Evolutionary conservation across 2,329 filamentous ascomycete species (phyloP), one percentile per base, ranked within the genome.

Genomic region (Hortaea werneckii): DNA sequence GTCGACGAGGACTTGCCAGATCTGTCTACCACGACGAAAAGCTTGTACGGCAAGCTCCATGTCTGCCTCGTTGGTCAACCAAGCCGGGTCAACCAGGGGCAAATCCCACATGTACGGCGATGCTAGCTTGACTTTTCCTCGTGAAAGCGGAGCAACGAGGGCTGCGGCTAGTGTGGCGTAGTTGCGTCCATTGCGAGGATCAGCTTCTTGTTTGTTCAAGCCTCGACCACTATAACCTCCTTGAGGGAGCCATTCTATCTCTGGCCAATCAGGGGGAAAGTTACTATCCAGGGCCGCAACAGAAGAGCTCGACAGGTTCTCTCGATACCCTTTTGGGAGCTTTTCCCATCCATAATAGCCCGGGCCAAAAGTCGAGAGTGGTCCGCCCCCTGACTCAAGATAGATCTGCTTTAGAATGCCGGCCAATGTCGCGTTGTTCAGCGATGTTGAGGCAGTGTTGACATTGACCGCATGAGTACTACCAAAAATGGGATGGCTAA

Each of bases 11-110:
- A n/a, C n/a, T 10, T 41, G n/a, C n/a, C 12, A 46, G 32, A 44
- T 29, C 13, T 45, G 20, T 7, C 46, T 42, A 11, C 26, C 11
- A 20, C 46, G 42, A 30, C 40, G 28, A 26, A 42, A 42, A 27
- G 28, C n/a, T 7, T 30, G 28, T 0, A 70, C 41, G 0, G 61
- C 64, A 5, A 69, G 43, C 9, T 61, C 55, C 20, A 59, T 48
- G 42, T 69, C 66, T 1, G 50, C 49, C 1, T 53, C 45, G 26
- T 64, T 48, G 1, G 55, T 60, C 2, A 69, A 34, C 65, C 64
- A 69, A 42, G 60, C 60, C 0, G 64, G 63, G 35, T 66, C 55
- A 41, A 69, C 58, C 11, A 59, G 41, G 0, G 67, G 66, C 0
- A 50, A 43, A 10, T 56, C 58, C 0, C 45, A 34, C 5, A 59